A percentile compares a stretch with the other conserved stretches of the same genome.
phyloP scores from a whole-genome alignment of 2,329 filamentous ascomycete species.

The Stagonosporopsis cucurbitacearum region DNA sequence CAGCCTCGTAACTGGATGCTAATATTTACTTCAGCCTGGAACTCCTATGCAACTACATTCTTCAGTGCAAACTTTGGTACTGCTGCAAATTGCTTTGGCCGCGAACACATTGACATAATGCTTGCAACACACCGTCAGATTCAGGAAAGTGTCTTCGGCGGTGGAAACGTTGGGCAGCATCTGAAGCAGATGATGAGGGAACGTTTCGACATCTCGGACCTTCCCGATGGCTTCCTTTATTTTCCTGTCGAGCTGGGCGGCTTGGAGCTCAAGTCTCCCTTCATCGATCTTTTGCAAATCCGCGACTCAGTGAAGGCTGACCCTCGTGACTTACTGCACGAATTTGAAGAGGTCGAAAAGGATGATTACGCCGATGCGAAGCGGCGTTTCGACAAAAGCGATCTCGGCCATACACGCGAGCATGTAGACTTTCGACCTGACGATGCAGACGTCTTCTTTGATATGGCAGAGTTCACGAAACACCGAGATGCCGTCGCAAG shows the following conservation, averaged over 20 bases:
- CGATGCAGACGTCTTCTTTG: conserved; percentile 33
- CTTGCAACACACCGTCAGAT: conserved; percentile 59
- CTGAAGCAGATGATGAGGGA: conserved; percentile 57
- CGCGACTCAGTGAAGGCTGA: conserved; percentile 37
- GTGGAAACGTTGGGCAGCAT: conserved; percentile 41
- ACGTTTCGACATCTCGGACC: conserved; percentile 58
- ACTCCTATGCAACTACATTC: conserved; percentile 60
- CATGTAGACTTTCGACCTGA: conserved; percentile 22
- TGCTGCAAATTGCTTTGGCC: conserved; percentile 60
- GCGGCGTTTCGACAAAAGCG: conserved; percentile 39
- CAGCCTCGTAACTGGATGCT: background rate
- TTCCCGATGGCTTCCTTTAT: conserved; percentile 61
- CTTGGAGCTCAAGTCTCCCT: conserved; percentile 58
- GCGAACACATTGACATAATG: conserved; percentile 60
- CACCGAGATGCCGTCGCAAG: conserved; percentile 29
- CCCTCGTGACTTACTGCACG: conserved; percentile 53
- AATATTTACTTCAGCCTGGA: conserved; percentile 51
- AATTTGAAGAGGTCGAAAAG: conserved; percentile 46
- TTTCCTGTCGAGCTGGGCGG: conserved; percentile 61
- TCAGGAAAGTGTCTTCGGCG: conserved; percentile 56
- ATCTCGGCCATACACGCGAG: conserved; percentile 10
- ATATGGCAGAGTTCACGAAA: conserved; percentile 34
- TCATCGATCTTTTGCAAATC: conserved; percentile 57
- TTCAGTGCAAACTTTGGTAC: conserved; percentile 62
- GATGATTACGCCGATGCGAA: conserved; percentile 45